Evolutionary conservation across 805 yeast species (phyloP), one percentile per base, ranked within the genome.

Genomic region (Teunomyces kruisii): DNA sequence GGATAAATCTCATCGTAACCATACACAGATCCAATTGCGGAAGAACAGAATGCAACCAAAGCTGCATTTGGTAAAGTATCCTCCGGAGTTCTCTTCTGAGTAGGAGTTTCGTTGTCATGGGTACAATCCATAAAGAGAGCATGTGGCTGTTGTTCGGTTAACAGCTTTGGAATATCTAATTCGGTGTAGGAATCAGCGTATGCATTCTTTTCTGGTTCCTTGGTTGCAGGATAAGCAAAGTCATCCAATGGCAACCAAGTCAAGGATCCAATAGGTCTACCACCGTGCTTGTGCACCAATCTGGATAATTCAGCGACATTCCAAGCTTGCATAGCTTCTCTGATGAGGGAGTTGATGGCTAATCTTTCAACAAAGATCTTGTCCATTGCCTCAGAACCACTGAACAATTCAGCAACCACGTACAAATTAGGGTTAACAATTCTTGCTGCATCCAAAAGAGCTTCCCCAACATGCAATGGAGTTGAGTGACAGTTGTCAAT

Each of bases 241-340:
- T 79, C 83, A 56, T 86, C 92, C 56, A 88, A 70, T 1, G 96
- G 92, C 39, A 85, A 68, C 78, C 88, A 86, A 42, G 83, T 80
- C 55, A 86, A 84, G 0, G 97, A 89, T 4, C 99, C 99, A 62
- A 92, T 87, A 29, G 98, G 97, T 53, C 89, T 75, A 2, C 99
- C 99, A 29, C 97, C 98, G 63, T 92, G 96, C 57, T 83, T 81
- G 62, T 92, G 96, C 19, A 92, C 86, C 41, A 91, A 74, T 46
- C 92, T 74, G 2, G 97, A 88, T 27, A 92, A 75, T 59, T 92
- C 98, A 31, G 79, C 83, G 9, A 87, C 94, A 9, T 86, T 82
- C 83, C 94, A 84, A 1, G 97, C 94, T 68, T 90, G 97, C 96
- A 94, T 92, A 0, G 98, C 98, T 61, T 92, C 99, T 59, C 99